Conservation (phyloP, 2,329 filamentous ascomycete genomes). For the Aspergillus sp. region DNA sequence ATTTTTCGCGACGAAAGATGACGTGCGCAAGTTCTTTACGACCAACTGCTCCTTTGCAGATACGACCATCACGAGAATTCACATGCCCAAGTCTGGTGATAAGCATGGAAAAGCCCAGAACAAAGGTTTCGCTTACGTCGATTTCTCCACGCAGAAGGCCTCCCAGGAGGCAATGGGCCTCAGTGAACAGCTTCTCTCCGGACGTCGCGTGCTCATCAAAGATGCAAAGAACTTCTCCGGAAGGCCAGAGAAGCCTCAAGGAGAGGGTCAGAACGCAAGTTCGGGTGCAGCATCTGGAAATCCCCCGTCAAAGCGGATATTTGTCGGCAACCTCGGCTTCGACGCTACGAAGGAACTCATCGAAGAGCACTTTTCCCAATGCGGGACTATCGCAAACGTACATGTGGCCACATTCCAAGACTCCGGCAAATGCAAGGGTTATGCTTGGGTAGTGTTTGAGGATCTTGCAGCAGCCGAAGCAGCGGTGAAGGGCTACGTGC, state of each 20-base stretch:
- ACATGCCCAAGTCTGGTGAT: conserved; percentile 67
- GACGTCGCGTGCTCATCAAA: conserved; percentile 88
- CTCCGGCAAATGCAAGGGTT: conserved; percentile 96
- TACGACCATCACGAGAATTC: conserved; percentile 77
- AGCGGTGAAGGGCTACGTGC: conserved; percentile 79
- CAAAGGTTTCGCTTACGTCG: conserved; percentile 94
- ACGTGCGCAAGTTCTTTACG: conserved; percentile 78
- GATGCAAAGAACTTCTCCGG: conserved; percentile 87
- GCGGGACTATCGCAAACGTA: conserved; percentile 77
- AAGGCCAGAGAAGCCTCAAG: conserved; percentile 69
- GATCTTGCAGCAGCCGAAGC: conserved; percentile 72
- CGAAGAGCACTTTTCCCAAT: conserved; percentile 77
- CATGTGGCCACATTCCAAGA: conserved; percentile 96
- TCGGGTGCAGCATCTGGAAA: conserved; percentile 50
- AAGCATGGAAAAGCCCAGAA: conserved; percentile 65
- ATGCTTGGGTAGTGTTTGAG: conserved; percentile 90
- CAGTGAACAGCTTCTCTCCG: conserved; percentile 77
- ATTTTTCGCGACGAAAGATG: conserved; percentile 74
- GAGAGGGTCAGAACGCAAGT: conserved; percentile 34
- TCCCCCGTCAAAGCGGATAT: conserved; percentile 76
- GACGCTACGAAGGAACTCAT: conserved; percentile 79
- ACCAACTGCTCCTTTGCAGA: conserved; percentile 66
- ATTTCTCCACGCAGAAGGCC: conserved; percentile 71
- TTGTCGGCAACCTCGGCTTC: conserved; percentile 88
- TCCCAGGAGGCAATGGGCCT: conserved; percentile 78